phyloP scores from a whole-genome alignment of 176 grass and related monocot species.

The Oryza longistaminata region DNA sequence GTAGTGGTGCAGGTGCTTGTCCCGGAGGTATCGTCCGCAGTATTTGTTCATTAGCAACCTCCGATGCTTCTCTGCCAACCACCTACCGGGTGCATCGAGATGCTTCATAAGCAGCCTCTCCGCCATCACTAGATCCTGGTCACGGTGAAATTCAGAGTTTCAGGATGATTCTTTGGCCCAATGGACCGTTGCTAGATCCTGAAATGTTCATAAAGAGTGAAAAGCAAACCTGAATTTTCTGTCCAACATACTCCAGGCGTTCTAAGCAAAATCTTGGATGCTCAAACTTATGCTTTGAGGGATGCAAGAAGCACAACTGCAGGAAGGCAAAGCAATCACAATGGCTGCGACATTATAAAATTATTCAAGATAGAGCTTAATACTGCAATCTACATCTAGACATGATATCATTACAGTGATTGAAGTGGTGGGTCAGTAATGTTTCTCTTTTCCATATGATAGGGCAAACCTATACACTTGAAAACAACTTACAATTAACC shows the following conservation, averaged over 20 bases:
- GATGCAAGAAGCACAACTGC: conserved; percentile 90
- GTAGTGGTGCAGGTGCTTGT: conserved; percentile 83
- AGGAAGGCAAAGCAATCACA: neutral
- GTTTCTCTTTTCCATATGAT: neutral
- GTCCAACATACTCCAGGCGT: conserved; percentile 88
- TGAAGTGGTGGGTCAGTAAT: neutral
- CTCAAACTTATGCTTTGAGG: conserved; percentile 95
- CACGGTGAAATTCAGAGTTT: conserved; percentile 24
- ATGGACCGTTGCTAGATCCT: neutral
- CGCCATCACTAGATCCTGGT: conserved; percentile 90
- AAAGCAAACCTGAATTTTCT: conserved; percentile 89
- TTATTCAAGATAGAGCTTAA: neutral
- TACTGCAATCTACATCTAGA: neutral
- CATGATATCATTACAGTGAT: neutral
- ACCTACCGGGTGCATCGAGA: conserved; percentile 90
- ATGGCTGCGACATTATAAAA: neutral
- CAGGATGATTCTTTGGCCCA: neutral
- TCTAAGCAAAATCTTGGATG: conserved; percentile 99
- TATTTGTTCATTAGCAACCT: conserved; percentile 94
- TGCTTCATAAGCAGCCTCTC: conserved; percentile 98
- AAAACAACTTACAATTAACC: neutral
- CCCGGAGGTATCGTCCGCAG: conserved; percentile 84
- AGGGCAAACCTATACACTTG: neutral
- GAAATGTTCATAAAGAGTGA: neutral
- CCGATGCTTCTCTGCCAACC: conserved; percentile 87